phyloP scores from a whole-genome alignment of 352 stramenopile species.

The Pythium myriotylum region DNA sequence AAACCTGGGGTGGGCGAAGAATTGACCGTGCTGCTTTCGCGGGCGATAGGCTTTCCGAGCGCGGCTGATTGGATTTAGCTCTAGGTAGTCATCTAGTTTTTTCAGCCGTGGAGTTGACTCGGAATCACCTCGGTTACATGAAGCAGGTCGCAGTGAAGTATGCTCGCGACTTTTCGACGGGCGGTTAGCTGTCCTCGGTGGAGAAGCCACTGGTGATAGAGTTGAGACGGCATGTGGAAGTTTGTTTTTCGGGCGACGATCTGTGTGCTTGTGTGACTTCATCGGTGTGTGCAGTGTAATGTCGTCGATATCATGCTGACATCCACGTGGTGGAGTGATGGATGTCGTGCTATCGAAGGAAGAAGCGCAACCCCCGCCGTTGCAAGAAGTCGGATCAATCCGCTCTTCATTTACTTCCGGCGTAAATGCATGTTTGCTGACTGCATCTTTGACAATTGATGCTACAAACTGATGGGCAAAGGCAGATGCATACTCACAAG shows the following conservation, averaged over 20 bases:
- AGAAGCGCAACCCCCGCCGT: too few relatives aligned
- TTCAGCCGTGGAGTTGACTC: slow-evolving; percentile 15
- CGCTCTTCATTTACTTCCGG: too few relatives aligned
- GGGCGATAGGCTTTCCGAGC: slow-evolving; percentile 14
- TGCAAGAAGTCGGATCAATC: too few relatives aligned
- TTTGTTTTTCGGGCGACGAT: too few relatives aligned
- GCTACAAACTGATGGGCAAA: not conserved
- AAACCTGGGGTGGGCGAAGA: not conserved
- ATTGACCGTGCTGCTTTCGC: not conserved
- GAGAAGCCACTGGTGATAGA: not conserved
- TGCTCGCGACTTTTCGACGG: not conserved
- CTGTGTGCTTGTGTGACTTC: too few relatives aligned
- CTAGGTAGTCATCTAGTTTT: slow-evolving; percentile 24
- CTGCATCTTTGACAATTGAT: not conserved
- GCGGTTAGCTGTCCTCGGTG: slow-evolving; percentile 5
- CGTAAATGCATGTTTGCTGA: too few relatives aligned
- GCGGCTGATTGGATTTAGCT: slow-evolving; percentile 13
- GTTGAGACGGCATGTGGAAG: too few relatives aligned
- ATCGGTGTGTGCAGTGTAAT: too few relatives aligned
- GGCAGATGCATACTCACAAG: not conserved
- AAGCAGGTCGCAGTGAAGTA: not conserved
- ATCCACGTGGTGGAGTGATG: too few relatives aligned
- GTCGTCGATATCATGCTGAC: too few relatives aligned
- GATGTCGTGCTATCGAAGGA: too few relatives aligned
- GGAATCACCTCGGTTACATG: slow-evolving; percentile 1